Evolutionary conservation across 768 basidiomycete genomes (phyloP), one percentile per base, ranked within the genome.

Genomic region (Tricholoma matsutake): DNA sequence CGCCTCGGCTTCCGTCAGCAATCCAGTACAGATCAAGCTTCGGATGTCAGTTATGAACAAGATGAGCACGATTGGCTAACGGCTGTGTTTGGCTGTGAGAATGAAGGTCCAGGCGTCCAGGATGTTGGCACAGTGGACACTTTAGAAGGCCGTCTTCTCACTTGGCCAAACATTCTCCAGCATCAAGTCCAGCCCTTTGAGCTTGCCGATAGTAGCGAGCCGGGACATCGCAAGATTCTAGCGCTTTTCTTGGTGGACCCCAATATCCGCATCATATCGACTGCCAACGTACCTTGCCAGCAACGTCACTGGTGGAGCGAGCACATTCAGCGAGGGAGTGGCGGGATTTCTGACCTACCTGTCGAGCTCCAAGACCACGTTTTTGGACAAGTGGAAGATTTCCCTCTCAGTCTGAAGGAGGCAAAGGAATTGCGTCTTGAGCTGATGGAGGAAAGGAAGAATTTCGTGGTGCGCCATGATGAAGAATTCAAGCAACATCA

Each of bases 181-280:
- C 58, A 53, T 16, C 58, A 59, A 16, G 58, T 59, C 4, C 58
- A 59, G 41, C 52, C 58, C 6, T 59, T 59, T 22, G 35, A 41
- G 35, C 58, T 59, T 16, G 51, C 34, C 25, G 58, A 59, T 53
- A 51, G 16, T 41, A 70, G 71, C 14, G 73, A 72, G 55, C 75
- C 73, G 3, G 80, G 78, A 3, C 69, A 76, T 57, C 68, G 77
- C 52, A 81, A 77, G 64, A 75, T 81, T 18, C 63, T 80, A 11
- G 74, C 72, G 2, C 72, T 81, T 20, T 79, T 59, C 51, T 37
- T 59, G 35, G 58, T 59, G 4, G 58, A 59, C 52, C 58, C 58
- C 9, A 35, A 54, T 22, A 59, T 59, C 58, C 58, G 51, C 18
- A 29, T 54, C 58, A 59, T 59, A 34, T 59, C 58, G 16, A 59